Base-by-base conservation (phyloP, 2,329 filamentous ascomycete species). In the Ceratocystiopsis minuta region DNA sequence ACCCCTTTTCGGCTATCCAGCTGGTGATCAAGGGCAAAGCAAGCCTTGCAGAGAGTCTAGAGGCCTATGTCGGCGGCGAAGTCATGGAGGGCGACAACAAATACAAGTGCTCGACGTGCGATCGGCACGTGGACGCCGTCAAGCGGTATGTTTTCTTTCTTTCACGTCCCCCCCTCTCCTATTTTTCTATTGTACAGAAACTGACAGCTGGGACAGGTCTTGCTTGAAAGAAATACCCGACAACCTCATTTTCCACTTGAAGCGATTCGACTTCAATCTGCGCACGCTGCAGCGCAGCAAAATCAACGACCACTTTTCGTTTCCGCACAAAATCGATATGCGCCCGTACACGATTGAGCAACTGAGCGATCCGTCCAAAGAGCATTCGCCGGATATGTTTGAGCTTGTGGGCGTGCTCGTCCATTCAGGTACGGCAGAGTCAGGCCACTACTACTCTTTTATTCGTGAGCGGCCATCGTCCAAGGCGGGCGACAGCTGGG, bases 1-100 rank as follows among this genome's bases (percentile, higher is more conserved):
- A 98, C 56, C 78, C 83, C 0, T 96, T 96, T 56, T 92, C 86
- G 14, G 87, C 88, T 6, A 86, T 98, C 42, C 87, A 94, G 52
- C 92, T 90, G 55, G 87, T 95, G 51, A 93, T 98, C 53, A 92
- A 94, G 57, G 88, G 88, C 40, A 96, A 95, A 60, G 68, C 66
- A 17, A 80, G 68, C 31, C 70, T 98, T 2, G 68, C 84, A 52
- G 86, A 95, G 50, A 96, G 90, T 54, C 66, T 98, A 14, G 77
- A 86, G 51, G 85, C 88, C n/a, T 96, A 94, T 56, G 86, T 96
- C 13, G 83, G 92, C 55, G 90, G 90, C 4, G 90, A 98, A 59
- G 77, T 90, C 33, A 87, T 98, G 80, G 85, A 94, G 65, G 90
- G 92, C 49, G 86, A 94, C 53, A 96, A 98, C 64, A 95, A 94